Percentiles rank a stretch among this genome's conserved stretches.
Conservation (phyloP, 2,329 filamentous ascomycete genomes). For the Epichloe baconii region DNA sequence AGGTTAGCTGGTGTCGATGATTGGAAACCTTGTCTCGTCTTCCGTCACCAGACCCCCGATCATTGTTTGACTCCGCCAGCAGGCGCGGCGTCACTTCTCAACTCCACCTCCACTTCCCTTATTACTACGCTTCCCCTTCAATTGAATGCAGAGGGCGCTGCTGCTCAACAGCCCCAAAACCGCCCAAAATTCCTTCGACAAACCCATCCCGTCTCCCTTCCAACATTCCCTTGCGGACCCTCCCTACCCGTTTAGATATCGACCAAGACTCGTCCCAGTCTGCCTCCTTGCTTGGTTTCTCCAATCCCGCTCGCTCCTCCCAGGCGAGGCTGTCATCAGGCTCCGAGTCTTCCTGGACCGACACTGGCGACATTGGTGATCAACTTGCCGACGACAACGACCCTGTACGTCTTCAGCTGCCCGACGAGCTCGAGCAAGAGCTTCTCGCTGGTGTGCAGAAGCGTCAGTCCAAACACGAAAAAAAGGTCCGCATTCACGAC, state of each 20-base stretch:
- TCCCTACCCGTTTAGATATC: slow-evolving; percentile 32
- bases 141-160: slow-evolving; percentile 50
- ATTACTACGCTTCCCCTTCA: slow-evolving; percentile 21
- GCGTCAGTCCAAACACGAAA: slow-evolving; percentile 30
- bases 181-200: slow-evolving; percentile 76
- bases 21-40: slow-evolving; percentile 11
- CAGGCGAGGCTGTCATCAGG: slow-evolving; percentile 36
- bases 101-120: slow-evolving; percentile 14
- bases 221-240: slow-evolving; percentile 76
- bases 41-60: slow-evolving; percentile 17
- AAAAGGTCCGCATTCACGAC: slow-evolving; percentile 63
- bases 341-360: slow-evolving; percentile 72
- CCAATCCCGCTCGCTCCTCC: slow-evolving; percentile 26
- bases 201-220: slow-evolving; percentile 56
- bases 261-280: slow-evolving; percentile 29
- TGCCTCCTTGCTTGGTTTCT: slow-evolving; percentile 21
- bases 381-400: slow-evolving; percentile 76
- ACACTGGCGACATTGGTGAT: slow-evolving; percentile 90
- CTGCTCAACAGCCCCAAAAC: slow-evolving; percentile 61
- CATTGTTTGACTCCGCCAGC: slow-evolving; percentile 15
- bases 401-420: slow-evolving; percentile 59
- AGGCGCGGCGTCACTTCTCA: slow-evolving; percentile 9
- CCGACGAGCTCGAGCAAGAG: slow-evolving; percentile 51
- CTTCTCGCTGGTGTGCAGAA: slow-evolving; percentile 37
- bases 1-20: slow-evolving; percentile 3